Conservation (phyloP, 495 filamentous ascomycete species). For the Entonaema liquescens region DNA sequence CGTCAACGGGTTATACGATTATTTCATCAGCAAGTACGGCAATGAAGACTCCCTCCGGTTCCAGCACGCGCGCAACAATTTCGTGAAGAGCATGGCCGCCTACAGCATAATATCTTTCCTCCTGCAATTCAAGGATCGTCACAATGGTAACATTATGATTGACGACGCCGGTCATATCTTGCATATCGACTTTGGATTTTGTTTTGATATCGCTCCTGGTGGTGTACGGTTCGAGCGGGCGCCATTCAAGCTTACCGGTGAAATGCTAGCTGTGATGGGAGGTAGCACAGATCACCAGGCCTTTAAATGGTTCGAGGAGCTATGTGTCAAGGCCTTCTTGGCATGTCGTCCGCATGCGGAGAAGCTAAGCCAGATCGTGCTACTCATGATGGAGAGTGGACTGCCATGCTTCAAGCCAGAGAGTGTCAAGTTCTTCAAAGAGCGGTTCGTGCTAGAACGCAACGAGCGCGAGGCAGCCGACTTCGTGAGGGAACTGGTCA, state of each 20-base stretch:
- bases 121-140: conserved; percentile 97
- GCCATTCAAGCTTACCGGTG: conserved; percentile 95
- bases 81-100: conserved; percentile 99
- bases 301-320: conserved; percentile 95
- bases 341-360: conserved; percentile 86
- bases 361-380: conserved; percentile 86
- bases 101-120: conserved; percentile 98
- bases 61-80: conserved; percentile 95
- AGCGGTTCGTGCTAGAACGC: conserved; percentile 93
- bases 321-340: conserved; percentile 94
- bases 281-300: conserved; percentile 83
- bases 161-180: conserved; percentile 97
- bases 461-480: conserved; percentile 94
- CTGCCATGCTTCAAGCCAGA: conserved; percentile 98
- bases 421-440: conserved; percentile 88
- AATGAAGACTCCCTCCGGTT: conserved; percentile 92
- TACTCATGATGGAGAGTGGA: conserved; percentile 95
- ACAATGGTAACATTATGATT: conserved; percentile 99
- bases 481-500: conserved; percentile 86
- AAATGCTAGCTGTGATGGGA: conserved; percentile 99
- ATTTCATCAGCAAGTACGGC: conserved; percentile 96
- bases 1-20: conserved; percentile 97
- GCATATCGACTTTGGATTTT: conserved; percentile 99
- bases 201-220: conserved; percentile 97
- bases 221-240: conserved; percentile 97